These are phyloP conservation scores for Leishmania lainsoni DNA, from an alignment of 208 protist species.

Conservation along the genomic window DNA sequence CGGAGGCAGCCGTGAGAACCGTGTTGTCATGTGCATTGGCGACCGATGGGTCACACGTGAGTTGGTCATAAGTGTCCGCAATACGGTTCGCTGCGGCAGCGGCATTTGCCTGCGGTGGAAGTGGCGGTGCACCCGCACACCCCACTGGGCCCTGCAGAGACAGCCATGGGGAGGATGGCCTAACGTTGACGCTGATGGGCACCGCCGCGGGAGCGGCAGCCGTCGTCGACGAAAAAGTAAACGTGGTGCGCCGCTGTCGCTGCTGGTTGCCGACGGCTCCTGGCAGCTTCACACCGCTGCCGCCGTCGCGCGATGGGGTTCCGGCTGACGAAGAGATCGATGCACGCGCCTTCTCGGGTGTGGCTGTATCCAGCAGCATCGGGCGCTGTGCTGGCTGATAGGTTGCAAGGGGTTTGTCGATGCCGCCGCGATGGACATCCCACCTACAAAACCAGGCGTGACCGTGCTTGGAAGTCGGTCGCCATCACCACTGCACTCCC, in stretches of 20 bases:
- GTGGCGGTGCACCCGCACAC: background rate
- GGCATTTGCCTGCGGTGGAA: background rate
- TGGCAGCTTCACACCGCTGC: background rate
- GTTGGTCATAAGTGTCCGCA: slow-evolving; percentile 18
- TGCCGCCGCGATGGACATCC: background rate
- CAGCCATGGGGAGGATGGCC: background rate
- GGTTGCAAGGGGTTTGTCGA: background rate
- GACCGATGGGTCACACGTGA: slow-evolving; percentile 39
- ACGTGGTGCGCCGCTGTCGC: slow-evolving; percentile 39
- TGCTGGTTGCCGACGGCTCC: background rate
- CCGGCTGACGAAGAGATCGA: slow-evolving; percentile 6
- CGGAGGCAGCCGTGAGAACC: background rate
- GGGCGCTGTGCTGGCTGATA: slow-evolving; percentile 21
- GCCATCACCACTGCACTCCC: slow-evolving; percentile 13
- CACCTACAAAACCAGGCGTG: background rate
- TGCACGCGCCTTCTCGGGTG: slow-evolving; percentile 43
- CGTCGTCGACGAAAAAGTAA: slow-evolving; percentile 24
- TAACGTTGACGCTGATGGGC: background rate
- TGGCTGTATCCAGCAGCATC: slow-evolving; percentile 26
- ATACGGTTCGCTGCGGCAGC: background rate
- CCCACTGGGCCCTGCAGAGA: slow-evolving; percentile 7
- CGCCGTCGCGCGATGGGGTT: slow-evolving; percentile 16
- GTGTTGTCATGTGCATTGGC: background rate
- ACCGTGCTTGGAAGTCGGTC: background rate
- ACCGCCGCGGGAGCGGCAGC: slow-evolving; percentile 1